phyloP scores from a whole-genome alignment of 768 basidiomycete species.

The Hypholoma sublateritium region DNA sequence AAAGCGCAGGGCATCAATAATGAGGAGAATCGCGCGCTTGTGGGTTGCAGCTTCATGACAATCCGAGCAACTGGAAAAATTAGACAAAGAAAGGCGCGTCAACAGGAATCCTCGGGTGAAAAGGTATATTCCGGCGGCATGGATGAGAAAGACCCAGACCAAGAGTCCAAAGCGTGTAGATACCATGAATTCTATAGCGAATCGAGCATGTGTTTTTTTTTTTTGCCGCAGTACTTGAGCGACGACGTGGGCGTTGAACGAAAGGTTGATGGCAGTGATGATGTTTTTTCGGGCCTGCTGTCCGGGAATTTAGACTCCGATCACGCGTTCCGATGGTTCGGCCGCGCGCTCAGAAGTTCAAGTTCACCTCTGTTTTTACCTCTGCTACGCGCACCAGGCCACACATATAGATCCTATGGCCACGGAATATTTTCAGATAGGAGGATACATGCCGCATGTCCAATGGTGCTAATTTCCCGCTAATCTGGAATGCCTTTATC shows the following conservation, averaged over 20 bases:
- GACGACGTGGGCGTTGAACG: no score
- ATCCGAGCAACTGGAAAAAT: slow-evolving; percentile 44
- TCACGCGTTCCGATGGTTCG: no score
- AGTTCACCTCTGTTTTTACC: no score
- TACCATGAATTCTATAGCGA: no score
- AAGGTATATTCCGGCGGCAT: slow-evolving; percentile 79
- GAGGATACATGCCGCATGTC: slow-evolving; percentile 7
- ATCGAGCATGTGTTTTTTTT: no score
- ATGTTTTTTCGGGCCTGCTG: no score
- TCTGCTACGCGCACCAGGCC: no score
- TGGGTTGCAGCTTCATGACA: slow-evolving; percentile 66
- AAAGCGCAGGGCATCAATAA: slow-evolving; percentile 92
- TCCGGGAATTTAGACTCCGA: no score
- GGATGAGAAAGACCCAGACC: slow-evolving; percentile 63
- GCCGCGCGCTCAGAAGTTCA: no score
- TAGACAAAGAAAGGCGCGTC: slow-evolving; percentile 68
- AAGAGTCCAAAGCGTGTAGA: slow-evolving; percentile 25
- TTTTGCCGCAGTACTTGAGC: no score
- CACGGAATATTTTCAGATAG: slow-evolving; percentile 11
- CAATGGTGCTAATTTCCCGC: slow-evolving; percentile 1
- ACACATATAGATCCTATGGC: not conserved
- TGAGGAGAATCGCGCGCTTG: slow-evolving; percentile 76
- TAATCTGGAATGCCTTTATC: not conserved
- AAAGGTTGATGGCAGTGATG: no score
- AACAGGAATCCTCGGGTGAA: slow-evolving; percentile 93